Conservation (phyloP, 768 basidiomycete genomes). For the Flagelloscypha sp. region DNA sequence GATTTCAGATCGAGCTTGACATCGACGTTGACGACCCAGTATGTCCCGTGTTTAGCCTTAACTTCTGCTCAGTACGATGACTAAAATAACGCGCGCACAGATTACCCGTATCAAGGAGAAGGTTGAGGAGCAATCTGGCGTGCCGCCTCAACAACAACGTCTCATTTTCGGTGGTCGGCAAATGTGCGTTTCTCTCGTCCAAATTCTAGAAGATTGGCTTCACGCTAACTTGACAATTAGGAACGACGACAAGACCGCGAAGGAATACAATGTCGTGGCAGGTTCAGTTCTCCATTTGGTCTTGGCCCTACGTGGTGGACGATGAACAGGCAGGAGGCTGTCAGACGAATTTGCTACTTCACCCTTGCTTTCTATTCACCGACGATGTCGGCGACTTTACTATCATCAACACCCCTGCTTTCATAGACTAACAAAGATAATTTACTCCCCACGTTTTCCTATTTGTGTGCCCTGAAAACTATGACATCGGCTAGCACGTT, state of each 20-base stretch:
- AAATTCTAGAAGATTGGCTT: conserved; percentile 1
- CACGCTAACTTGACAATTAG: conserved; percentile 29
- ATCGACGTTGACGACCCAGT: conserved; percentile 88
- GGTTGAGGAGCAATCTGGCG: conserved; percentile 97
- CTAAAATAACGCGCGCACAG: conserved; percentile 29
- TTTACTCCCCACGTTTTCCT: too few relatives aligned
- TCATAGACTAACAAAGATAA: too few relatives aligned
- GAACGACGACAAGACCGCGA: conserved; percentile 86
- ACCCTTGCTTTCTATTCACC: too few relatives aligned
- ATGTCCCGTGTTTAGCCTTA: conserved; percentile 11
- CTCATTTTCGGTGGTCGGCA: conserved; percentile 90
- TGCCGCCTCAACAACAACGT: conserved; percentile 92
- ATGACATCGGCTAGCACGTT: too few relatives aligned
- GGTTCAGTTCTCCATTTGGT: conserved; percentile 92
- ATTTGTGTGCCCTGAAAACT: too few relatives aligned
- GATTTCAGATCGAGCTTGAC: conserved; percentile 80
- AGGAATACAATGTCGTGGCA: conserved; percentile 73
- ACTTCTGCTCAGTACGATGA: background rate
- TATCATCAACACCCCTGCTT: too few relatives aligned
- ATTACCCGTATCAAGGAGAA: conserved; percentile 93
- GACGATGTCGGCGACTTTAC: too few relatives aligned
- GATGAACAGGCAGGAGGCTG: too few relatives aligned
- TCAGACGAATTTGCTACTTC: too few relatives aligned
- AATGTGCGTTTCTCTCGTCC: conserved; percentile 49
- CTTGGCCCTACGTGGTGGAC: conserved; percentile 88